These are phyloP conservation scores for Solanum ossicruentum DNA, from an alignment of 257 asterid species.

Conservation along the genomic window DNA sequence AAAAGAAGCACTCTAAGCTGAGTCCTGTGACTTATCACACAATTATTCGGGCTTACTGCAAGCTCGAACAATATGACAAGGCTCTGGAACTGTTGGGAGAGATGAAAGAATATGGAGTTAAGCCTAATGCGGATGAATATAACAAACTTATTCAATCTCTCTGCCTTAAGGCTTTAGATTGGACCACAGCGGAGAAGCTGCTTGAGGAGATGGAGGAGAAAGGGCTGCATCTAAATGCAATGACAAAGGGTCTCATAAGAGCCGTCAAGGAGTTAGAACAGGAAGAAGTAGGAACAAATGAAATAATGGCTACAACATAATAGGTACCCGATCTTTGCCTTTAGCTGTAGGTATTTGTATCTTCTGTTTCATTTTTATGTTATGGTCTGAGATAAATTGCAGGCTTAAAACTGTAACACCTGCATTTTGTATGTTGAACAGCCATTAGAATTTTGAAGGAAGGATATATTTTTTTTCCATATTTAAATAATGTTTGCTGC, in stretches of 20 bases:
- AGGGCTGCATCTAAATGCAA: conserved; percentile 52
- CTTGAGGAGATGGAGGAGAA: conserved; percentile 50
- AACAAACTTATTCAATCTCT: no score
- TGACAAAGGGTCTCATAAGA: conserved; percentile 52
- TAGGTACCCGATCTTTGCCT: background rate
- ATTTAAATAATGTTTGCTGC: background rate
- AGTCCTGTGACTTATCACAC: no score
- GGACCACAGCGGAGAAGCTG: conserved; percentile 68
- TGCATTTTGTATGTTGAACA: background rate
- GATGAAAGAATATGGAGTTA: no score
- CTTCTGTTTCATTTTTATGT: background rate
- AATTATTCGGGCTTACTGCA: no score
- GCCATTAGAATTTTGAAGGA: background rate
- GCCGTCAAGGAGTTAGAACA: conserved; percentile 73
- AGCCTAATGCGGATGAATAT: no score
- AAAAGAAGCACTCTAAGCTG: conserved; percentile 42
- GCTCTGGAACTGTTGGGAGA: no score
- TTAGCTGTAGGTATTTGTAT: background rate
- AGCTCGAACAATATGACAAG: no score
- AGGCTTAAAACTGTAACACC: background rate
- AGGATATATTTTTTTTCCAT: background rate
- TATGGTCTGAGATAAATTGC: background rate
- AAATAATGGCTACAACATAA: conserved; percentile 3
- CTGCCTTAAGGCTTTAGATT: conserved; percentile 65
- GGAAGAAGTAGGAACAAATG: conserved; percentile 21